Evolutionary conservation across 495 filamentous ascomycete species (phyloP).

Genomic region (Rostrohypoxylon terebratum): DNA sequence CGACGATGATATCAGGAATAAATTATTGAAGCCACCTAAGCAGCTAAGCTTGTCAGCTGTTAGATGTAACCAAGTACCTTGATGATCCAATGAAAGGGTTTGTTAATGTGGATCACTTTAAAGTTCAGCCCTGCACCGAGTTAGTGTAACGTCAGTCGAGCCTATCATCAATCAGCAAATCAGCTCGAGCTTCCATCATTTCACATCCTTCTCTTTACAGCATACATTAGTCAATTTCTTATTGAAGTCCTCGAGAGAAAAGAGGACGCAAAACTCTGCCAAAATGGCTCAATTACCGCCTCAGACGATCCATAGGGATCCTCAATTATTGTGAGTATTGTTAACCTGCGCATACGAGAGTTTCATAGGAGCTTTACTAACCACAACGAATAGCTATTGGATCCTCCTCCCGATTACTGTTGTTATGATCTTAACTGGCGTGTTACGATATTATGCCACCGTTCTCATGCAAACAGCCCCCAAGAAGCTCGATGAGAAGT

Average conservation of each 20-base stretch:
- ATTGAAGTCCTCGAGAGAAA: background rate
- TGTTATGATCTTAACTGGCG: slow-evolving; percentile 96
- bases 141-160: slow-evolving; percentile 25
- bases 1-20: slow-evolving; percentile 4
- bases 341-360: background rate
- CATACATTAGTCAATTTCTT: background rate
- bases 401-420: slow-evolving; percentile 96
- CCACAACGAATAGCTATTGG: slow-evolving; percentile 78
- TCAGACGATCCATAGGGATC: slow-evolving; percentile 98
- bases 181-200: slow-evolving; percentile 23
- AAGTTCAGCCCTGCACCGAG: slow-evolving; percentile 38
- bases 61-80: slow-evolving; percentile 17
- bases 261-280: background rate
- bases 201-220: background rate
- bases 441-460: slow-evolving; percentile 95
- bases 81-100: slow-evolving; percentile 30
- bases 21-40: slow-evolving; percentile 4
- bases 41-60: slow-evolving; percentile 13
- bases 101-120: slow-evolving; percentile 37
- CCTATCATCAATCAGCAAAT: slow-evolving; percentile 17
- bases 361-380: slow-evolving; percentile 22
- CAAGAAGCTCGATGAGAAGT: slow-evolving; percentile 79
- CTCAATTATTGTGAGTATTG: slow-evolving; percentile 84
- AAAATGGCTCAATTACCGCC: slow-evolving; percentile 86
- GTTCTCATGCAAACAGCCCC: slow-evolving; percentile 87